Evolutionary conservation across 805 yeast species (phyloP), one percentile per base, ranked within the genome.

Genomic region (Lipomyces sp.): DNA sequence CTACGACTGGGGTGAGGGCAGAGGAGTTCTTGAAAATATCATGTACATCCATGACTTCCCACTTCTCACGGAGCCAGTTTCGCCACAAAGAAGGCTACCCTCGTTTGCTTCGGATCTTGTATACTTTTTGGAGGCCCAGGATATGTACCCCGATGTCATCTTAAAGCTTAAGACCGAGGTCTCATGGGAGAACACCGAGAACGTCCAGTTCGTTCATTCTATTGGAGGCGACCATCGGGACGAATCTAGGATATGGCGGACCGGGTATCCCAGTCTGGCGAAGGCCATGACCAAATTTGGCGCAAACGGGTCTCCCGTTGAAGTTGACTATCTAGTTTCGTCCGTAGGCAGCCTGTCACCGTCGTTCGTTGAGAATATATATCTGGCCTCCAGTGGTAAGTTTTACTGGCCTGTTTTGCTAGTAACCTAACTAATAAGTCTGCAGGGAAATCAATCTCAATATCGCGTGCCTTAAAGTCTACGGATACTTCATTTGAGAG

Each of bases 1-100:
- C 11, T 61, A 61, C 31, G 63, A 60, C 39, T 60, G 64, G 64
- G 63, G 63, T 14, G 63, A 60, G 36, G 52, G 59, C 18, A 43
- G 33, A 10, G 61, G 61, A 7, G 54, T 60, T 13, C 41, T 60
- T 6, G 63, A 60, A 39, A 60, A 60, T 34, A 45, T 54, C 18
- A 45, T 57, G 37, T 58, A 57, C 42, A 51, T 58, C 19, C 61
- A 57, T 21, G 61, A 58, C 28, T 58, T 57, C 32, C 57, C 60
- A 19, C 29, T 43, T 10, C 13, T 19, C 16, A 21, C 42, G 10
- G 11, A 11, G 33, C 38, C 36, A 3, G 16, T 26, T 4, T 4
- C 23, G 4, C 18, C 47, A 26, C 8, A 18, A n/a, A 4, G 32
- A 26, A 22, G 10, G 29, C 28, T 53, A 8, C 51, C 58, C 24